Conservation (phyloP, 495 filamentous ascomycete genomes). For the Daldinia concentrica region DNA sequence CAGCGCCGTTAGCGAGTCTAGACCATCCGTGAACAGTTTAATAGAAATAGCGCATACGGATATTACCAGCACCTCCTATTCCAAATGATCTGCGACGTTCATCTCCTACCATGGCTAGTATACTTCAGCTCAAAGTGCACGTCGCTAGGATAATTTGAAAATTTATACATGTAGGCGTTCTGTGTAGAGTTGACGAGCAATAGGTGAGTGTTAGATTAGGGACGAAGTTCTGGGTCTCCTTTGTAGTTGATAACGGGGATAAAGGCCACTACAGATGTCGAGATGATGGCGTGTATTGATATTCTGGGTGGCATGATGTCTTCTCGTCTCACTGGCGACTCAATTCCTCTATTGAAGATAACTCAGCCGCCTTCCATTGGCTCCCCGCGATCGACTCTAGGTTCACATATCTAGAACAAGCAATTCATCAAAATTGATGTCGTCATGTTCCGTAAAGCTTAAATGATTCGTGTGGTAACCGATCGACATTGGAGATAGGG, state of each 20-base stretch:
- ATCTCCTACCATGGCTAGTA: slow-evolving; percentile 6
- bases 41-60: slow-evolving; percentile 33
- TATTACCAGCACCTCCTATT: slow-evolving; percentile 48
- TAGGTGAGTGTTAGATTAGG: not conserved
- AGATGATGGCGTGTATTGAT: slow-evolving; percentile 11
- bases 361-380: slow-evolving; percentile 29
- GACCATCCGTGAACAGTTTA: not conserved
- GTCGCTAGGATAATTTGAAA: not conserved
- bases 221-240: not conserved
- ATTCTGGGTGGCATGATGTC: slow-evolving; percentile 19
- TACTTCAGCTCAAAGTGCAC: not conserved
- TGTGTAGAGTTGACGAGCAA: not conserved
- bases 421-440: slow-evolving; percentile 3
- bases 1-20: not conserved
- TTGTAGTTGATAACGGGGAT: not conserved
- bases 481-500: slow-evolving; percentile 37
- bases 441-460: slow-evolving; percentile 31
- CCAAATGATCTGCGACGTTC: slow-evolving; percentile 46
- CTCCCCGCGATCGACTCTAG: not conserved
- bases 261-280: not conserved
- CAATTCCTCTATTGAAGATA: slow-evolving; percentile 25
- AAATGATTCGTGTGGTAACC: slow-evolving; percentile 22
- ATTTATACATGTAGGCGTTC: not conserved
- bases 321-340: slow-evolving; percentile 21
- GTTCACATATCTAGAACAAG: slow-evolving; percentile 25